Evolutionary conservation across 148 eudicot genomes (phyloP).

Genomic region (Vaccinium darrowii): DNA sequence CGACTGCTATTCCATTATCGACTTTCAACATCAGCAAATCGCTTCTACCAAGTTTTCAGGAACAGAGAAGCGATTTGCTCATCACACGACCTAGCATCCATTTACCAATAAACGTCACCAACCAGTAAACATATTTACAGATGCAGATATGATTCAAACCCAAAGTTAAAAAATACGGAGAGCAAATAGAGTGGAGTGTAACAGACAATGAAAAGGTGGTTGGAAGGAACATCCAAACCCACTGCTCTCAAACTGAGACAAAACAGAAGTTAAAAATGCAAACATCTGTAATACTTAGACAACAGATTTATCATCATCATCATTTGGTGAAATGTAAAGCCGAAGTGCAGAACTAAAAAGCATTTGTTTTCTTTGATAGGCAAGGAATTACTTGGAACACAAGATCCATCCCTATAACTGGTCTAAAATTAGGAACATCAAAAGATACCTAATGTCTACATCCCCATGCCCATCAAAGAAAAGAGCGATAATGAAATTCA

Average conservation of each 20-base stretch:
- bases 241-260: not conserved
- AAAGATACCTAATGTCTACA: not conserved
- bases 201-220: not conserved
- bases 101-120: not conserved
- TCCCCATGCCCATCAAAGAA: not conserved
- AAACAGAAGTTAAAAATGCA: not conserved
- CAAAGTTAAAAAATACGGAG: not conserved
- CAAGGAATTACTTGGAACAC: not conserved
- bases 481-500: not conserved
- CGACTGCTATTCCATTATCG: not conserved
- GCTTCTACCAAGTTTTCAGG: no score
- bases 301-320: not conserved
- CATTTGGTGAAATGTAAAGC: not conserved
- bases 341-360: not conserved
- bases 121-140: not conserved
- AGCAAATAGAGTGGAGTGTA: not conserved
- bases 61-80: no score
- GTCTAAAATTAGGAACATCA: not conserved
- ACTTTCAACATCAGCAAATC: not conserved
- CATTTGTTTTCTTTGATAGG: not conserved
- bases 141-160: not conserved
- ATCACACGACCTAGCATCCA: not conserved
- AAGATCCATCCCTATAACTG: not conserved
- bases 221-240: not conserved
- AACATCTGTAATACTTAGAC: not conserved